Base-by-base conservation (phyloP, 768 basidiomycete species). In the Leccinum disarticulatum region DNA sequence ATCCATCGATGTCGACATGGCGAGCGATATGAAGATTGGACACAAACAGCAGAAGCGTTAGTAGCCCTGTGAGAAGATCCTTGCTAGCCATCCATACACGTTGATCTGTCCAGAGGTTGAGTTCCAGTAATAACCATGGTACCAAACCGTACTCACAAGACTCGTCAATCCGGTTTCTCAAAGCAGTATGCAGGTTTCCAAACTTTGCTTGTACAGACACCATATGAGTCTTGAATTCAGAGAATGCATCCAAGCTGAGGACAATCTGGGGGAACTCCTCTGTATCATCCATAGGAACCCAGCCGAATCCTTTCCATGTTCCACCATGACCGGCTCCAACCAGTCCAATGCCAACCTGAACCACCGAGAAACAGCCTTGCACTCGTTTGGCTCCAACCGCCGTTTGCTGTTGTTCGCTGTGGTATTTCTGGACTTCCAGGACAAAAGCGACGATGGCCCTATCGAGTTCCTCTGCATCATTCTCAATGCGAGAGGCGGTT, bases 251-350 rank as follows among this genome's bases (percentile, higher is more conserved):
- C 2, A 79, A 70, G 19, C 80, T 77, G 55, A 91, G 73, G 38
- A 77, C 66, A 51, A 77, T 79, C 65, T 76, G 75, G 17, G 85
- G 82, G 31, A 69, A 70, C 31, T 79, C 79, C 19, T 77, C 77
- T 7, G 81, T 77, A 31, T 81, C 81, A 41, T 81, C 80, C 48
- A 81, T 70, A 27, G 83, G 78, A 46, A 90, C 83, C 81, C 87
- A 95, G 35, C 93, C 94, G 63, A 92, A 91, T 13, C 91, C 93
- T 64, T 85, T 90, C 93, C 93, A 95, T 22, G 78, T 77, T 9
- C 82, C 91, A 25, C 81, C 92, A 54, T 80, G 77, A 4, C 93
- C 93, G 4, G 87, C 90, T 17, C 93, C 93, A 36, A 90, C 81
- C n/a, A 92, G 78, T 15, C 91, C 90, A 17, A 87, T 72, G 1